Evolutionary conservation across 2,329 filamentous ascomycete genomes (phyloP).

Genomic region (Aspergillus thermomutatus): DNA sequence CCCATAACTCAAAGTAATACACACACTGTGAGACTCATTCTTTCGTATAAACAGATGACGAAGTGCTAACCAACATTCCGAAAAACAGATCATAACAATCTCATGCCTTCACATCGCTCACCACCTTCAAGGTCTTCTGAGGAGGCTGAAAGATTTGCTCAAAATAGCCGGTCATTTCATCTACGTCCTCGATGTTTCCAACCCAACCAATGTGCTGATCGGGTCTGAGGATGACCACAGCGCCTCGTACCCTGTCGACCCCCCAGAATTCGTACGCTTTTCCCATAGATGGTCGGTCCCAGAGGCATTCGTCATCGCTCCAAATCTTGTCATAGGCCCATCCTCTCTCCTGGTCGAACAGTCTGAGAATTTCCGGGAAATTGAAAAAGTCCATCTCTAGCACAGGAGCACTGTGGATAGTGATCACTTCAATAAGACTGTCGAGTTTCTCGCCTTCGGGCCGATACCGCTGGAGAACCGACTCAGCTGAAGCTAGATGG

Average conservation of each 20-base stretch:
- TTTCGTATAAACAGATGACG: too few species aligned
- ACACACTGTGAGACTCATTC: neutral
- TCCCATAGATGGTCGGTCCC: constrained; percentile 23
- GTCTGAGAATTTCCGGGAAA: constrained; percentile 48
- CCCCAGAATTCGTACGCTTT: constrained; percentile 26
- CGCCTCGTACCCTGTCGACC: constrained; percentile 20
- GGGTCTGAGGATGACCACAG: constrained; percentile 20
- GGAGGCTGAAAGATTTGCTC: constrained; percentile 15
- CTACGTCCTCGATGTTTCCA: constrained; percentile 23
- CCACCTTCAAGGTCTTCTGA: neutral
- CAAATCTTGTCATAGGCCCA: constrained; percentile 59
- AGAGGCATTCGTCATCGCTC: constrained; percentile 45
- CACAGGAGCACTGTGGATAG: constrained; percentile 56
- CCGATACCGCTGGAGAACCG: constrained; percentile 45
- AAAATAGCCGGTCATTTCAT: constrained; percentile 20
- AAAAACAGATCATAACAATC: neutral
- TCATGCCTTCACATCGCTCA: neutral
- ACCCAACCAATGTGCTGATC: constrained; percentile 30
- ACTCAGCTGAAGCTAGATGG: constrained; percentile 28
- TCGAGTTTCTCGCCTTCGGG: constrained; percentile 38
- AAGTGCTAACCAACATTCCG: neutral
- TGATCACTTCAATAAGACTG: constrained; percentile 57
- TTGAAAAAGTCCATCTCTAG: constrained; percentile 50
- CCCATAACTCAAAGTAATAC: neutral
- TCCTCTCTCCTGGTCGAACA: constrained; percentile 46